A percentile compares a stretch with the other conserved stretches of the same genome.
Conservation (phyloP, 106 monocot species). For the Hemerocallis citrina region DNA sequence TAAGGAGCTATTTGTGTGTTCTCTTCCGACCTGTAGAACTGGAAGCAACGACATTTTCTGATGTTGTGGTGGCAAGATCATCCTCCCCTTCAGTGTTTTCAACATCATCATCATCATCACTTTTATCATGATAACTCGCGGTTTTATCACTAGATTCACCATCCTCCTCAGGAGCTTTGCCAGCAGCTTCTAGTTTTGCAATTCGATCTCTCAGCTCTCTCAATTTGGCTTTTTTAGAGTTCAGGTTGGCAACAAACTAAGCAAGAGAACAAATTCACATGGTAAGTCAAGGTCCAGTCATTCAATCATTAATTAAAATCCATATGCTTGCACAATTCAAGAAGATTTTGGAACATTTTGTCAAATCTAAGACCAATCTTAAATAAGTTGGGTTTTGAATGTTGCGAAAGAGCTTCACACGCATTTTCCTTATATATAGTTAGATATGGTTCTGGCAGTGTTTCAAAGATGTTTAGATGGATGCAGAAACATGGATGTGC, state of each 20-base stretch:
- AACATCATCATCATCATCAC: conserved; percentile 38
- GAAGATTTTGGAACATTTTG: not conserved
- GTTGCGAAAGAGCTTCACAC: not conserved
- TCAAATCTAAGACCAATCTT: not conserved
- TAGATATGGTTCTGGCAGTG: not conserved
- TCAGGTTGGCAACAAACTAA: conserved; percentile 71
- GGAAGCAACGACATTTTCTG: conserved; percentile 22
- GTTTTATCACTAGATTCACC: conserved; percentile 52
- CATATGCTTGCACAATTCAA: not conserved
- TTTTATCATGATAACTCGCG: conserved; percentile 44
- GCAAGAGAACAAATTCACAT: not conserved
- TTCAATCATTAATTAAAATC: not conserved
- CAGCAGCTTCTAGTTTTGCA: conserved; percentile 34
- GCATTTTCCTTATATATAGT: not conserved
- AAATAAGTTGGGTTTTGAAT: not conserved
- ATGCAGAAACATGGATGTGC: no score
- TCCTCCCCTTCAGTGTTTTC: conserved; percentile 21
- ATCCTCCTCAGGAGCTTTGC: conserved; percentile 33
- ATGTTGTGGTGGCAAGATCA: conserved; percentile 20
- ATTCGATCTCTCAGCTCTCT: conserved; percentile 64
- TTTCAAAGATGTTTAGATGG: no score
- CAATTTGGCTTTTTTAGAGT: conserved; percentile 86
- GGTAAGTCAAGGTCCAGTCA: not conserved
- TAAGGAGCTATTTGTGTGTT: conserved; percentile 10
- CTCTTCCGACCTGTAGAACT: conserved; percentile 24